Evolutionary conservation across 768 basidiomycete genomes (phyloP), one percentile per base, ranked within the genome.

Genomic region (Leccinellum luteum): DNA sequence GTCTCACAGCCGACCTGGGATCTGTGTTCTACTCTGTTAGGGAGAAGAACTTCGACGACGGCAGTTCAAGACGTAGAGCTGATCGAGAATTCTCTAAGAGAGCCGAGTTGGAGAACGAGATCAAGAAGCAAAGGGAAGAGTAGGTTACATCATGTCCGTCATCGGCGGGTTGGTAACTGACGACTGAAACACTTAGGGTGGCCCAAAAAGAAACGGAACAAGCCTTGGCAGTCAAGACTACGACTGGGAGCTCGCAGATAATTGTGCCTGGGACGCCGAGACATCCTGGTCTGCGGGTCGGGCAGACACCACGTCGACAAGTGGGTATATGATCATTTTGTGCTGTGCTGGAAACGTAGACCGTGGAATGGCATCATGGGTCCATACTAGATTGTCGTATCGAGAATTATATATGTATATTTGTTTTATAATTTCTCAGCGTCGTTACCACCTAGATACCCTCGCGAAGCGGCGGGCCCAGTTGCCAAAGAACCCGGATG

Each of bases 11-110:
- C 65, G 94, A 97, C 61, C 82, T 97, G 41, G 95, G 95, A 60
- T 91, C 92, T 53, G 94, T 97, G 17, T 98, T 97, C 81, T 98
- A 93, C 78, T 95, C 94, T 25, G 95, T 97, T 52, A 90, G 94
- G 69, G 95, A 98, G 76, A 97, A 97, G 80, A 92, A 92, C 77
- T 98, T 98, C 68, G 94, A 97, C 67, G 94, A 91, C 58, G 78
- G 89, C 38, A 89, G 92, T 17, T 85, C 83, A 57, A 80, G 89
- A 51, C 81, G 87, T 10, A 83, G 84, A 58, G 85, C 90, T 13
- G 92, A 95, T 69, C 82, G 88, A 48, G 95, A 98, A 70, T 97
- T 98, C 73, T 92, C 90, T 27, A 92, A 86, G 74, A 85, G 83
- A 68, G 92, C 94, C 1, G 94, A 98, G 72, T 75, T 97, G 13